Conservation (phyloP, 441 rosid species). For the Biscutella auriculata region DNA sequence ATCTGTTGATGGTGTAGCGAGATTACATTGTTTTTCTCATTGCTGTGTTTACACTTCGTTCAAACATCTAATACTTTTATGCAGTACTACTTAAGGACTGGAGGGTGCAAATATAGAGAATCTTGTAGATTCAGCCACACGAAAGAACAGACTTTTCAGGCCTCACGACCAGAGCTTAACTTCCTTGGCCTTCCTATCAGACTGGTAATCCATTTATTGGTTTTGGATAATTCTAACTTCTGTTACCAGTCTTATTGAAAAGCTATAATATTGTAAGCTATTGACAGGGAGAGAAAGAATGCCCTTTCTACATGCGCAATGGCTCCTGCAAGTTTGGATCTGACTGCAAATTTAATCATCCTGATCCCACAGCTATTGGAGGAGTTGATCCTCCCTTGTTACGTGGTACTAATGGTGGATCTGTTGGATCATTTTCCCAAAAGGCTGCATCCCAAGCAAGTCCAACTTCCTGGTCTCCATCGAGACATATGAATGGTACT, state of each 20-base stretch:
- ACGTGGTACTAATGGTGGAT: constrained; percentile 46
- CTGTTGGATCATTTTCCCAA: constrained; percentile 40
- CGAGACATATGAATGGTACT: constrained; percentile 31
- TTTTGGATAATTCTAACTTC: neutral
- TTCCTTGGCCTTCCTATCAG: constrained; percentile 89
- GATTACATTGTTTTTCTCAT: neutral
- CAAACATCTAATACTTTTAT: neutral
- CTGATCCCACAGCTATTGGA: constrained; percentile 59
- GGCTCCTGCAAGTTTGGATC: constrained; percentile 89
- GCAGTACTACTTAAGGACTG: constrained; percentile 86
- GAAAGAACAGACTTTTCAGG: constrained; percentile 24
- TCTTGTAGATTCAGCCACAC: constrained; percentile 82
- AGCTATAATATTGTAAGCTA: constrained; percentile 13
- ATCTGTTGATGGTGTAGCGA: neutral
- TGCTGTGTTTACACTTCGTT: neutral
- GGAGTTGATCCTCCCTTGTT: constrained; percentile 39
- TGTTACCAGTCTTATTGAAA: constrained; percentile 1
- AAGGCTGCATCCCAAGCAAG: constrained; percentile 40
- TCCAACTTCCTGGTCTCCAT: constrained; percentile 60
- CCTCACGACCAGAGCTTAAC: constrained; percentile 47
- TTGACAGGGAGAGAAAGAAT: constrained; percentile 80
- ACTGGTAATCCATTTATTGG: constrained; percentile 31
- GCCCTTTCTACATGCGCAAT: constrained; percentile 87
- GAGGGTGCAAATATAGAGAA: constrained; percentile 91
- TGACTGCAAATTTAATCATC: too few species aligned